Base-by-base conservation (phyloP, 805 yeast species). In the Candida dajiaensis region DNA sequence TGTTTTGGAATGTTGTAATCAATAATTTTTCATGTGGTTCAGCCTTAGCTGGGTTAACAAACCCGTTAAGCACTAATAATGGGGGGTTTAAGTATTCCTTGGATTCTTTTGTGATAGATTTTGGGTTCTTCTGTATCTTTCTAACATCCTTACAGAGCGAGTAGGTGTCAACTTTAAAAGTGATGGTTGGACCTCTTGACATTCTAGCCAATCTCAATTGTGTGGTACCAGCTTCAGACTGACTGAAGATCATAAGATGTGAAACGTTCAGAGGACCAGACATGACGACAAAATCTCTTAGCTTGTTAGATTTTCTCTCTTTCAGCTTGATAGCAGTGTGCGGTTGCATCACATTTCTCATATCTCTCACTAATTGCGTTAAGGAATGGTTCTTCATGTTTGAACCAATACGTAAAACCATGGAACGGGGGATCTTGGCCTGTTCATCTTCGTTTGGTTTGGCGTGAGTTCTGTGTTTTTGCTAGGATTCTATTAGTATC, bases 251-350 rank as follows among this genome's bases (percentile, higher is more conserved):
- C 68, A 94, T 80, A 60, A 94, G 67, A 67, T 92, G 96, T 7
- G 92, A 76, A 20, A 94, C 96, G 23, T 96, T 96, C 39, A 94
- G 72, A 13, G 98, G 98, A 6, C 98, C 98, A 35, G 97, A 87
- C 97, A 94, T 90, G n/a, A 89, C 96, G n/a, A 90, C 78, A 57
- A 85, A 94, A 68, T 92, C 99, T 64, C 85, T 88, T 54, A 94
- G 72, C 61, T 82, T 86, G 66, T 94, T 94, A 36, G 87, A 73
- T 62, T 87, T 88, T 43, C 98, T 74, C 67, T 94, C 99, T 53
- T 83, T 76, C 49, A 94, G 74, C 54, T 81, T 85, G 58, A 89
- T 81, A 12, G 98, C 97, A 3, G 99, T 94, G 60, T 92, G 95
- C 13, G 99, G 99, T 63, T 89, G 94, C 97, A 94, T 89, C 53